phyloP scores from a whole-genome alignment of 345 rosid genomes.

The Brassica juncea region DNA sequence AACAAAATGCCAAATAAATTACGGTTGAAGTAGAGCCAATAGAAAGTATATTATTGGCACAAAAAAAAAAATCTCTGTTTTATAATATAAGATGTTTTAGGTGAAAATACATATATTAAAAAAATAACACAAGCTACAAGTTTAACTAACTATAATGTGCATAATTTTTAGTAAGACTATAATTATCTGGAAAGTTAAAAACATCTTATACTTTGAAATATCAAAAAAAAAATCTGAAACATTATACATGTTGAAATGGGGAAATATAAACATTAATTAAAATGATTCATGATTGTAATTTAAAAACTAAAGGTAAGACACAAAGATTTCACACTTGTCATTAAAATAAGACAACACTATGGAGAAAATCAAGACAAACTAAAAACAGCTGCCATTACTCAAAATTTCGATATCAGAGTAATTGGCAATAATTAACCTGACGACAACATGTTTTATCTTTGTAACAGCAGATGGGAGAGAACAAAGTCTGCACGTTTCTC shows the following conservation, averaged over 20 bases:
- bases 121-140: too few species aligned
- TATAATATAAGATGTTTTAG: too few species aligned
- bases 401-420: neutral
- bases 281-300: neutral
- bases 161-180: too few species aligned
- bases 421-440: neutral
- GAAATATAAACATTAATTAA: neutral
- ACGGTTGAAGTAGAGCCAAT: neutral
- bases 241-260: neutral
- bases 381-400: slow-evolving; percentile 30
- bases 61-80: too few species aligned
- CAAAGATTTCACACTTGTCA: neutral
- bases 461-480: neutral
- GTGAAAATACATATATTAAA: too few species aligned
- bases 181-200: too few species aligned
- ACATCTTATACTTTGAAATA: too few species aligned
- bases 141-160: too few species aligned
- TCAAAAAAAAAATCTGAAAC: neutral
- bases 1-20: neutral
- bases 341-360: neutral
- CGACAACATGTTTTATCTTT: slow-evolving; percentile 4
- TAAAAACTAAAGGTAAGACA: neutral
- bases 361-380: slow-evolving; percentile 21
- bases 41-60: neutral
- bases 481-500: slow-evolving; percentile 18